Evolutionary conservation across 805 yeast genomes (phyloP).

Genomic region (Candida silvatica): DNA sequence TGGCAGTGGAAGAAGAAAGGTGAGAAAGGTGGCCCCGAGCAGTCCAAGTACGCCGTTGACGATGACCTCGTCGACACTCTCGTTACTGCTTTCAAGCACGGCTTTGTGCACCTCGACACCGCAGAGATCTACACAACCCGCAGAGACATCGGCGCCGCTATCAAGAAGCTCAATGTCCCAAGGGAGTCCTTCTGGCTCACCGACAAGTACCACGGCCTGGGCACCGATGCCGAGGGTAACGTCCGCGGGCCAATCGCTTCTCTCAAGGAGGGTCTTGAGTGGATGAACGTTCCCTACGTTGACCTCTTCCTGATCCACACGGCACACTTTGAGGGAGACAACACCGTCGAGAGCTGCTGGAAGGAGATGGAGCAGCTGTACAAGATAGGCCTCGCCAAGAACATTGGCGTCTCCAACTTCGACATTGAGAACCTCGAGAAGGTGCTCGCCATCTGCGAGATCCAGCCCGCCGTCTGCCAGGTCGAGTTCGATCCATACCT

Average conservation of each 20-base stretch:
- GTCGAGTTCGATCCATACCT: slow-evolving; percentile 59
- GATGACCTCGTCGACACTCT: slow-evolving; percentile 38
- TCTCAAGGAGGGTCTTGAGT: slow-evolving; percentile 34
- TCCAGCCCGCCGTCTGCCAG: slow-evolving; percentile 52
- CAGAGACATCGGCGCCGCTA: slow-evolving; percentile 48
- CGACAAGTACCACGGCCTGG: slow-evolving; percentile 40
- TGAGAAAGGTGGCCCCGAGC: slow-evolving; percentile 10
- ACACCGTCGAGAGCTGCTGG: slow-evolving; percentile 37
- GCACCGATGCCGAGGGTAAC: slow-evolving; percentile 20
- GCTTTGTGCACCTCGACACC: slow-evolving; percentile 54
- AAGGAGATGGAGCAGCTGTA: slow-evolving; percentile 36
- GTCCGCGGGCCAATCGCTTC: slow-evolving; percentile 36
- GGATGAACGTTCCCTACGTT: slow-evolving; percentile 41
- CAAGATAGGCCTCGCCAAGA: slow-evolving; percentile 42
- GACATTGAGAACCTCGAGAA: slow-evolving; percentile 34
- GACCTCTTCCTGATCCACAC: slow-evolving; percentile 56
- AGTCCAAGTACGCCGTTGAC: slow-evolving; percentile 11
- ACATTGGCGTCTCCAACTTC: slow-evolving; percentile 46
- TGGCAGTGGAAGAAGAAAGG: slow-evolving; percentile 35
- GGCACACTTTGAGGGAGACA: slow-evolving; percentile 34
- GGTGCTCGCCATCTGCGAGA: slow-evolving; percentile 28
- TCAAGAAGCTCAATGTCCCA: slow-evolving; percentile 29
- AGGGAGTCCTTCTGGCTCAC: slow-evolving; percentile 49
- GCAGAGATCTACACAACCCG: slow-evolving; percentile 59
- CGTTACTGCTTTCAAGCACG: slow-evolving; percentile 36